These are phyloP conservation scores for Suillus alpinus DNA, from an alignment of 768 basidiomycete species.

Conservation along the genomic window DNA sequence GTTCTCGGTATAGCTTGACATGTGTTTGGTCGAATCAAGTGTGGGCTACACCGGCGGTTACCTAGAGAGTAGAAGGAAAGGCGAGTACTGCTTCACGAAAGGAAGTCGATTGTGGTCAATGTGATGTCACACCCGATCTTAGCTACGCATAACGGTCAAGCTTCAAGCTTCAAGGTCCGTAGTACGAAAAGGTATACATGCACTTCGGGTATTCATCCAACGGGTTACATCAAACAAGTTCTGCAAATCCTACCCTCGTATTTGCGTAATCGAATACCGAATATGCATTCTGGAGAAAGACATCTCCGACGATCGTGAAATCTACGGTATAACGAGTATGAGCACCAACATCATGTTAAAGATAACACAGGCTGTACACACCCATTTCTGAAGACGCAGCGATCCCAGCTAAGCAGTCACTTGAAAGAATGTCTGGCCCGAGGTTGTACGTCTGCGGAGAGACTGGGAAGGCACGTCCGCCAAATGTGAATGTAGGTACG, in stretches of 20 bases:
- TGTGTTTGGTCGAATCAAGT: too few species aligned
- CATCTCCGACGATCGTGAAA: constrained; percentile 25
- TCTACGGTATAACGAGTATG: constrained; percentile 5
- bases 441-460: constrained; percentile 35
- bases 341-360: neutral
- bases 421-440: constrained; percentile 25
- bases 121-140: neutral
- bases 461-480: constrained; percentile 32
- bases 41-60: too few species aligned
- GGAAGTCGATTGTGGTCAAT: too few species aligned
- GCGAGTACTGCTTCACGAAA: too few species aligned
- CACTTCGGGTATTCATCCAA: neutral
- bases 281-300: constrained; percentile 24
- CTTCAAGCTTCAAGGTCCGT: neutral
- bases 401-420: constrained; percentile 32
- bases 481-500: constrained; percentile 31
- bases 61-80: too few species aligned
- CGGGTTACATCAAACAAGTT: constrained; percentile 6
- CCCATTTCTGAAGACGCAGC: constrained; percentile 9
- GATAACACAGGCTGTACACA: constrained; percentile 2
- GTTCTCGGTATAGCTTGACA: too few species aligned
- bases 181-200: neutral
- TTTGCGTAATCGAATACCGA: constrained; percentile 27
- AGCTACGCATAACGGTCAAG: neutral
- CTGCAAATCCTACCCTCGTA: constrained; percentile 37